phyloP scores from a whole-genome alignment of 257 asterid genomes.

The Capsicum chinense region DNA sequence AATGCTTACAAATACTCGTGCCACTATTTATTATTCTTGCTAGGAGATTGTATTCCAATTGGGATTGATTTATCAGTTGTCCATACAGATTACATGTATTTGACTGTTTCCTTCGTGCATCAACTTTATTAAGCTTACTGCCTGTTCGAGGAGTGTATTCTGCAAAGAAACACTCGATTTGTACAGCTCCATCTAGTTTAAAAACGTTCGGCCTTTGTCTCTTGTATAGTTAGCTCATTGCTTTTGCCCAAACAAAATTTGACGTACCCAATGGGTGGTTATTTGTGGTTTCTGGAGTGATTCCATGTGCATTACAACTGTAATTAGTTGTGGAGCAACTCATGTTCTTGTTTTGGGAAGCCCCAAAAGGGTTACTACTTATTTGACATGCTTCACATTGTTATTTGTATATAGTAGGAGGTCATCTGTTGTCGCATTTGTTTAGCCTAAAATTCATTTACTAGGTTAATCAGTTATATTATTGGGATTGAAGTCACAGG shows the following conservation, averaged over 20 bases:
- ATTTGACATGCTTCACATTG: not conserved
- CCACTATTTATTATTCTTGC: not conserved
- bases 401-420: not conserved
- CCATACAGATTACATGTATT: not conserved
- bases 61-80: slow-evolving; percentile 1
- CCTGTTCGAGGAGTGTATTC: not conserved
- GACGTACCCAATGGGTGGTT: not conserved
- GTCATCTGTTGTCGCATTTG: not conserved
- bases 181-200: not conserved
- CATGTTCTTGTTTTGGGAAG: not conserved
- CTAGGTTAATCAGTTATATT: not conserved
- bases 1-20: not conserved
- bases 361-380: not conserved
- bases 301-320: not conserved
- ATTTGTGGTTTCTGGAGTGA: not conserved
- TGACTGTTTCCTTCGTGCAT: slow-evolving; percentile 19
- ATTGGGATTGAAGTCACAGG: not conserved
- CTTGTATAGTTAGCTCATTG: not conserved
- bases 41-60: slow-evolving; percentile 5
- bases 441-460: not conserved
- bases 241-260: not conserved
- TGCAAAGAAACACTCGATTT: not conserved
- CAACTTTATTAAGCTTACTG: not conserved
- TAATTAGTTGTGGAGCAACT: not conserved
- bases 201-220: not conserved